phyloP scores from a whole-genome alignment of 108 stramenopile species.

The Cyclotella atomus region DNA sequence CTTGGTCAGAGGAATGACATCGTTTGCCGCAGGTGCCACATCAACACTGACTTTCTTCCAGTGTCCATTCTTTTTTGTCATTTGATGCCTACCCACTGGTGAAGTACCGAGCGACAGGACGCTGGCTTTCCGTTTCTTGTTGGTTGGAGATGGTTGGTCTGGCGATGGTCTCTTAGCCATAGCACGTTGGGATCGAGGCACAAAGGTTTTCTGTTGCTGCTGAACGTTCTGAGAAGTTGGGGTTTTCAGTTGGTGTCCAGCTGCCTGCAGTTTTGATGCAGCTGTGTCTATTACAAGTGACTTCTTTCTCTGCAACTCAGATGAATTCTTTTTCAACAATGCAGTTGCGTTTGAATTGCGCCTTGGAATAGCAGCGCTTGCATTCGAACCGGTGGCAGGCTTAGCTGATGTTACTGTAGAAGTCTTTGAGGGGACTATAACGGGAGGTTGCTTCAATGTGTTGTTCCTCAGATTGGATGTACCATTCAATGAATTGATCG shows the following conservation, averaged over 20 bases:
- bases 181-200: slow-evolving; percentile 4
- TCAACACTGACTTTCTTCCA: background rate
- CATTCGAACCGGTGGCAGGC: no score
- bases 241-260: background rate
- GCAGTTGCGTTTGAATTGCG: background rate
- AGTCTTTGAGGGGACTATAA: background rate
- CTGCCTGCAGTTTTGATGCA: background rate
- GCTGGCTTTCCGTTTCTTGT: background rate
- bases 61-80: slow-evolving; percentile 1
- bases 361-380: background rate
- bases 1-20: slow-evolving; percentile 10
- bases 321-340: background rate
- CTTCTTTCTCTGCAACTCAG: background rate
- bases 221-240: slow-evolving; percentile 2
- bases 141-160: background rate
- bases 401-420: background rate
- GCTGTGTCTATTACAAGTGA: background rate
- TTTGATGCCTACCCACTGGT: background rate
- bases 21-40: slow-evolving; percentile 6
- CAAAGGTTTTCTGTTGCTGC: background rate
- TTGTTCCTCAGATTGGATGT: background rate
- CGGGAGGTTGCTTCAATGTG: slow-evolving; percentile 6
- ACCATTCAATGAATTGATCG: slow-evolving; percentile 2
- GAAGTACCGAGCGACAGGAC: background rate
- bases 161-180: slow-evolving; percentile 4